Evolutionary conservation across 2,329 filamentous ascomycete species (phyloP).

Genomic region (Cercospora brassicicola): DNA sequence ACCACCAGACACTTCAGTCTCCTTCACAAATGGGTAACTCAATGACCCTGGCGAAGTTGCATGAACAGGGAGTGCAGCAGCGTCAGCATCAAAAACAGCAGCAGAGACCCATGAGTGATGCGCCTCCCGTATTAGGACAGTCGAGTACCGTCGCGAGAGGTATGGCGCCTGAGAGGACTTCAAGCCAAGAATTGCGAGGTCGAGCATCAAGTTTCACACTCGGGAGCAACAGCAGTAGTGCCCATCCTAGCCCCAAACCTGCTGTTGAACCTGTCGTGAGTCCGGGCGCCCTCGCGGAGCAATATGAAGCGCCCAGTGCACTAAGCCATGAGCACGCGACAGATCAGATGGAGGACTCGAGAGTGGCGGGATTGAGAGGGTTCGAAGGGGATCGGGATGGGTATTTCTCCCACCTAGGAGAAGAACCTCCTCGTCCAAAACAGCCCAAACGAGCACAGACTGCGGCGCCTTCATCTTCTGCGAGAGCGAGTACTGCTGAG

Average conservation of each 20-base stretch:
- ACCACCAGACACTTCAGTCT: conserved; percentile 3
- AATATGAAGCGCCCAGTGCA: conserved; percentile 8
- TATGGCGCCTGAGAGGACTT: neutral
- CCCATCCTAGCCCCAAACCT: neutral
- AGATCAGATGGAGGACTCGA: neutral
- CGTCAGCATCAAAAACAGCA: neutral
- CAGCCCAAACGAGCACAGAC: conserved; percentile 1
- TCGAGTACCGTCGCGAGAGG: neutral
- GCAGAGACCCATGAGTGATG: neutral
- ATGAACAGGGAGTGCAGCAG: neutral
- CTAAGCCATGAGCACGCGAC: neutral
- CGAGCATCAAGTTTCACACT: conserved; percentile 2
- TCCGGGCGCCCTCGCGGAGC: neutral
- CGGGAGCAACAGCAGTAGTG: neutral
- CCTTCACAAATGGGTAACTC: conserved; percentile 10
- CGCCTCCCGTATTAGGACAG: neutral
- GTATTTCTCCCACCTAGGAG: neutral
- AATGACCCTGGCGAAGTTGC: conserved; percentile 5
- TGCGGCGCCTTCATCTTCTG: neutral
- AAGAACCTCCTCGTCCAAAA: neutral
- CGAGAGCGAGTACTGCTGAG: neutral
- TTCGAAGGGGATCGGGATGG: conserved; percentile 9
- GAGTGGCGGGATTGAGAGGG: conserved; percentile 1
- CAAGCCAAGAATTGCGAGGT: neutral
- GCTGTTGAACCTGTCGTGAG: conserved; percentile 4